Evolutionary conservation across 2,329 filamentous ascomycete species (phyloP).

Genomic region (Endoconidiophora laricicola): DNA sequence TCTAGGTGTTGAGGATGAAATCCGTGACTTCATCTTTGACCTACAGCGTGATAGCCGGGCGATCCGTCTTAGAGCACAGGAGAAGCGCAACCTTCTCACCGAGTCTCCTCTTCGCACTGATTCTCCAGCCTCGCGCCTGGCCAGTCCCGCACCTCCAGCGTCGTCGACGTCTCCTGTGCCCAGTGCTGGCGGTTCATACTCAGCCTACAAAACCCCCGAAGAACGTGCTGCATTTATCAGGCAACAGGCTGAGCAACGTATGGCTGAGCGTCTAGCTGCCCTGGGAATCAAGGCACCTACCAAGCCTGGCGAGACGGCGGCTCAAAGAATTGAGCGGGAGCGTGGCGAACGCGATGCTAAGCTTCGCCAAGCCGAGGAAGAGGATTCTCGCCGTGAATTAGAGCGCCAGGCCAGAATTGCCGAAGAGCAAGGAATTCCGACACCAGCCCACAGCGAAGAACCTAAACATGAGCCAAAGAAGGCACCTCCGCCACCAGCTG

Average conservation of each 20-base stretch:
- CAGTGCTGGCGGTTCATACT: constrained; percentile 47
- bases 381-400: constrained; percentile 74
- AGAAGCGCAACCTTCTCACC: constrained; percentile 31
- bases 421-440: constrained; percentile 53
- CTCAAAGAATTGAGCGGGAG: constrained; percentile 79
- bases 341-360: constrained; percentile 75
- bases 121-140: constrained; percentile 34
- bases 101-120: constrained; percentile 30
- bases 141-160: constrained; percentile 21
- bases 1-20: constrained; percentile 87
- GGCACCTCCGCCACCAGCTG: constrained; percentile 65
- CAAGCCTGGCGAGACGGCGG: constrained; percentile 63
- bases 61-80: constrained; percentile 47
- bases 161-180: constrained; percentile 27
- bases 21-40: constrained; percentile 96
- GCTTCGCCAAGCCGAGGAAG: constrained; percentile 77
- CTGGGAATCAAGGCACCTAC: constrained; percentile 73
- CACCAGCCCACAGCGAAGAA: constrained; percentile 36
- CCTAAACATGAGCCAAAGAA: constrained; percentile 32
- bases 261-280: constrained; percentile 88
- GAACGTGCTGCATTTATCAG: constrained; percentile 93
- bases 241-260: constrained; percentile 89
- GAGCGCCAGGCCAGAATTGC: constrained; percentile 72
- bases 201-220: constrained; percentile 76
- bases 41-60: constrained; percentile 73